These are phyloP conservation scores for Kodamaea kakaduensis DNA, from an alignment of 805 yeast genomes.

Conservation along the genomic window DNA sequence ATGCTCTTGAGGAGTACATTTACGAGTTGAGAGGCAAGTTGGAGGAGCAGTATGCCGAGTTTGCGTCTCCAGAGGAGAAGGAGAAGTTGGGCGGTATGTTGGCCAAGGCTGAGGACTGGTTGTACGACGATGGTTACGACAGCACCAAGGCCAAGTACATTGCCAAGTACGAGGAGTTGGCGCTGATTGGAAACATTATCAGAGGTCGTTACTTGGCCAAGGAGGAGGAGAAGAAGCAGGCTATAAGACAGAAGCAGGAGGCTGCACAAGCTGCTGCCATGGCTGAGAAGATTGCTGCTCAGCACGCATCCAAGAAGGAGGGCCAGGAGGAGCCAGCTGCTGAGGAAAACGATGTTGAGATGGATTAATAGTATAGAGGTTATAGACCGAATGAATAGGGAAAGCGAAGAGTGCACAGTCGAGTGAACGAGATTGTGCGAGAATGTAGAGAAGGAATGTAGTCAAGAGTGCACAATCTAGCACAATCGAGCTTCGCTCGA, in stretches of 20 bases:
- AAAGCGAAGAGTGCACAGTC: too few relatives aligned
- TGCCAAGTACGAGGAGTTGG: slow-evolving; percentile 96
- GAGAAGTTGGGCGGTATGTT: slow-evolving; percentile 67
- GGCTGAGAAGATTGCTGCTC: slow-evolving; percentile 81
- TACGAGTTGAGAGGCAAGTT: slow-evolving; percentile 96
- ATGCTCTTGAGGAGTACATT: slow-evolving; percentile 96
- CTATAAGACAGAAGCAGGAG: slow-evolving; percentile 80
- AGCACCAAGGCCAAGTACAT: slow-evolving; percentile 93
- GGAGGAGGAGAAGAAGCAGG: slow-evolving; percentile 93
- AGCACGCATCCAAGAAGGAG: slow-evolving; percentile 29
- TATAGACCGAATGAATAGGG: too few relatives aligned
- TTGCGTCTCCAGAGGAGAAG: slow-evolving; percentile 91
- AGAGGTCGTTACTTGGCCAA: slow-evolving; percentile 92
- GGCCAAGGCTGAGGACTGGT: slow-evolving; percentile 93
- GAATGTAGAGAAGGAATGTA: too few relatives aligned
- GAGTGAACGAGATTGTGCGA: too few relatives aligned
- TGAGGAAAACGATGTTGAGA: slow-evolving; percentile 20
- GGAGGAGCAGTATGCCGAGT: slow-evolving; percentile 83
- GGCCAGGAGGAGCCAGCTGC: slow-evolving; percentile 15
- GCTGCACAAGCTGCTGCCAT: slow-evolving; percentile 77
- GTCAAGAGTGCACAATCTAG: too few relatives aligned
- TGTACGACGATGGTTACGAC: slow-evolving; percentile 96
- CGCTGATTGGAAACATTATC: slow-evolving; percentile 89
- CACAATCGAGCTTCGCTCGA: too few relatives aligned
- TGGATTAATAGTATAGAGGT: slow-evolving; percentile 29